A percentile compares a stretch with the other conserved stretches of the same genome.
phyloP scores from a whole-genome alignment of 164 flowering plant species.

The Macadamia tetraphylla region DNA sequence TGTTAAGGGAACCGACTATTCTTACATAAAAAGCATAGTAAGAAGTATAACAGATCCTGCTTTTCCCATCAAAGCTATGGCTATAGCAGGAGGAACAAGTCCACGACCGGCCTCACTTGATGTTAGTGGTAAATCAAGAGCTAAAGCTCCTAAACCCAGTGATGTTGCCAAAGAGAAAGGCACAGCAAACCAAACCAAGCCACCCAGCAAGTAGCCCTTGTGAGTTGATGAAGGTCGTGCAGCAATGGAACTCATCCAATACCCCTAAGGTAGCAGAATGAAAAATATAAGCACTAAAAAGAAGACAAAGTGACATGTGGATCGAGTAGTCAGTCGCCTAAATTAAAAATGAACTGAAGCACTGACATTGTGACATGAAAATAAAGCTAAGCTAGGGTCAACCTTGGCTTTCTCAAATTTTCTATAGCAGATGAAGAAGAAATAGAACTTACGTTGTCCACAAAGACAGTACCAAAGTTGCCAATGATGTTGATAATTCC shows the following conservation, averaged over 20 bases:
- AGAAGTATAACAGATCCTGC: constrained; percentile 87
- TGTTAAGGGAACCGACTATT: neutral
- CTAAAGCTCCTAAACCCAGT: constrained; percentile 76
- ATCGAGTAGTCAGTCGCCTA: no score
- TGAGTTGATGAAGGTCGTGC: constrained; percentile 95
- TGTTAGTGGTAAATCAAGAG: constrained; percentile 84
- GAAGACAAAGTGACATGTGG: neutral
- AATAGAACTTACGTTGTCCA: constrained; percentile 64
- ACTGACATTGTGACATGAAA: no score
- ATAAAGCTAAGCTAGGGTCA: neutral
- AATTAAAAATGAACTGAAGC: no score
- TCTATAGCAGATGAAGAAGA: neutral
- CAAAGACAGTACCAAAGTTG: constrained; percentile 95
- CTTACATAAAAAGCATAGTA: constrained; percentile 95
- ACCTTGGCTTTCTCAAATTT: no score
- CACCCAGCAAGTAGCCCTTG: constrained; percentile 89
- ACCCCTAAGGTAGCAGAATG: constrained; percentile 44
- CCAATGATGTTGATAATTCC: constrained; percentile 93
- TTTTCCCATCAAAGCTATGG: constrained; percentile 93
- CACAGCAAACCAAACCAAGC: constrained; percentile 96
- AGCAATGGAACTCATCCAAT: constrained; percentile 96
- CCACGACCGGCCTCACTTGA: constrained; percentile 74
- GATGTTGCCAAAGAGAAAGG: constrained; percentile 89
- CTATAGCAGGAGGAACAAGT: constrained; percentile 93
- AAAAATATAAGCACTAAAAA: neutral